A percentile compares a stretch with the other conserved stretches of the same genome.
Evolutionary conservation across 2,329 filamentous ascomycete species (phyloP).

Genomic region (Salinomyces thailandicus): DNA sequence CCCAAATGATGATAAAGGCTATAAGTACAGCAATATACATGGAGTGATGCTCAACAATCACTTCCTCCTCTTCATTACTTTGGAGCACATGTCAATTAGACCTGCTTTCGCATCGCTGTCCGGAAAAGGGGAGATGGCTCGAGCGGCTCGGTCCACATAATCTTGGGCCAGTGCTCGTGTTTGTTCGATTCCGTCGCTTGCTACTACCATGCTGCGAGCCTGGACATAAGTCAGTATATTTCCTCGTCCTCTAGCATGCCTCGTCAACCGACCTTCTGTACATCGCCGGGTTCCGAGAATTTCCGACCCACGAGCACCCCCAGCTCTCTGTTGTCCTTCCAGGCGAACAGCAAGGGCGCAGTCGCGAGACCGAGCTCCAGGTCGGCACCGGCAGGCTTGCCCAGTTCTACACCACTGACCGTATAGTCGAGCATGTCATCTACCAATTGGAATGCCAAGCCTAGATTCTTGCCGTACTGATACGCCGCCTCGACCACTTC

Average conservation of each 20-base stretch:
- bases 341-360: slow-evolving; percentile 87
- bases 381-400: slow-evolving; percentile 91
- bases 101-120: slow-evolving; percentile 92
- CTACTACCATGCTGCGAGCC: slow-evolving; percentile 76
- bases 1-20: no score
- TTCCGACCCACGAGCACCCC: slow-evolving; percentile 85
- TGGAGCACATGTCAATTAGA: slow-evolving; percentile 84
- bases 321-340: slow-evolving; percentile 68
- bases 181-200: slow-evolving; percentile 81
- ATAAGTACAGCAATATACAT: slow-evolving; percentile 2
- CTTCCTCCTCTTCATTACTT: slow-evolving; percentile 81
- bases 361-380: slow-evolving; percentile 88
- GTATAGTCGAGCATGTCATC: slow-evolving; percentile 99
- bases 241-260: background rate
- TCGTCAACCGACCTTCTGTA: slow-evolving; percentile 57
- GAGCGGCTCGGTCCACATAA: slow-evolving; percentile 78
- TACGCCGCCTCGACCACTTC: slow-evolving; percentile 87
- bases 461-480: slow-evolving; percentile 82
- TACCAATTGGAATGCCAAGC: slow-evolving; percentile 90
- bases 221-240: slow-evolving; percentile 28
- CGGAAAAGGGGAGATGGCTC: slow-evolving; percentile 74
- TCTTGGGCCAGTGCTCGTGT: slow-evolving; percentile 83
- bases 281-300: slow-evolving; percentile 74
- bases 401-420: slow-evolving; percentile 68
- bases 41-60: slow-evolving; percentile 32